phyloP scores from a whole-genome alignment of 2,329 filamentous ascomycete species.

The Ustulina deusta region DNA sequence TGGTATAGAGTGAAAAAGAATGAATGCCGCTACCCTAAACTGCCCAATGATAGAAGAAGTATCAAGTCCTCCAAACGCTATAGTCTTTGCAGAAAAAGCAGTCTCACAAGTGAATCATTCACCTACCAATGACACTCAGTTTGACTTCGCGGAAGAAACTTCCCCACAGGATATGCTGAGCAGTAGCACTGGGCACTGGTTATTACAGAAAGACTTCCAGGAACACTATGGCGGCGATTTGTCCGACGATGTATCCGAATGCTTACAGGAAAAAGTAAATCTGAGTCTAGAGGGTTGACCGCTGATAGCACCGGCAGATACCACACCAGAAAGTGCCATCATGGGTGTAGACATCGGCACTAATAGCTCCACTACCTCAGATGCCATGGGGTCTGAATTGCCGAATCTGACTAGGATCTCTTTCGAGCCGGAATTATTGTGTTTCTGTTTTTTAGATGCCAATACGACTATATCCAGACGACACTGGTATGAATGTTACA shows the following conservation, averaged over 20 bases:
- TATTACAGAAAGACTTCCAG: constrained; percentile 9
- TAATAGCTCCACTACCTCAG: constrained; percentile 3
- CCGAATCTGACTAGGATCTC: constrained; percentile 1
- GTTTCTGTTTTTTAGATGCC: constrained; percentile 2
- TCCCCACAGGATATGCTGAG: neutral
- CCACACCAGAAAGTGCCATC: neutral
- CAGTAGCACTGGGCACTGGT: neutral
- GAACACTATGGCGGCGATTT: neutral
- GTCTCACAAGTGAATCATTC: neutral
- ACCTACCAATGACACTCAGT: neutral
- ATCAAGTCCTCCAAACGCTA: constrained; percentile 1
- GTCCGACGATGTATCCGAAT: constrained; percentile 1
- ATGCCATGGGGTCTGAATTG: neutral
- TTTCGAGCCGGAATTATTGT: constrained; percentile 1
- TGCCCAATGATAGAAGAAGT: constrained; percentile 5
- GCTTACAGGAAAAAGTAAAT: neutral
- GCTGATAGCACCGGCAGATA: neutral
- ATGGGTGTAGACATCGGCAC: constrained; percentile 1
- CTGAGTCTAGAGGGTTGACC: neutral
- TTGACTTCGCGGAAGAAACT: neutral
- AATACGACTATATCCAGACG: constrained; percentile 13
- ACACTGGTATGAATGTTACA: constrained; percentile 7
- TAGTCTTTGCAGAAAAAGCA: neutral
- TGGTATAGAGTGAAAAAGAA: neutral
- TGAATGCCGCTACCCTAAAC: constrained; percentile 12